phyloP scores from a whole-genome alignment of 257 asterid species.

The Sherardia arvensis region DNA sequence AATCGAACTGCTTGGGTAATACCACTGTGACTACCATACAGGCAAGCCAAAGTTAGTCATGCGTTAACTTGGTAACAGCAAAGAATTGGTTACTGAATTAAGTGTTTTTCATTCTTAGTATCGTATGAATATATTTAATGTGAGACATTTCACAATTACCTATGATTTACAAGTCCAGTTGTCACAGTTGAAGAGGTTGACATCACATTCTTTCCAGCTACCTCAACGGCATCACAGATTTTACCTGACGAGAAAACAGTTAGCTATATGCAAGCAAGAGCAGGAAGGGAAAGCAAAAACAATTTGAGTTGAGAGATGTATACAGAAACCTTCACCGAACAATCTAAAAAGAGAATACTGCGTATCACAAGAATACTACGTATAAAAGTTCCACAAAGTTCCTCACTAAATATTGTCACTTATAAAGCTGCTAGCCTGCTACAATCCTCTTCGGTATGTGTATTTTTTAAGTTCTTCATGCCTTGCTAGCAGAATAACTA shows the following conservation, averaged over 20 bases:
- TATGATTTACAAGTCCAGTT: slow-evolving; percentile 78
- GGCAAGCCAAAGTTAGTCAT: background rate
- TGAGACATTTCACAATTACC: slow-evolving; percentile 22
- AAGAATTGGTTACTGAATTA: background rate
- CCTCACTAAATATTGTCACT: background rate
- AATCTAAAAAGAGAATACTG: background rate
- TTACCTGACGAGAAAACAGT: slow-evolving; percentile 38
- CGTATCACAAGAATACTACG: no score
- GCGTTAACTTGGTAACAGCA: background rate
- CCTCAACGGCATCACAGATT: slow-evolving; percentile 88
- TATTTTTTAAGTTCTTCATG: background rate
- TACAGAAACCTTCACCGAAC: background rate
- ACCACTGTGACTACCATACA: background rate
- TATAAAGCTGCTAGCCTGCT: no score
- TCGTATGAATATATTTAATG: background rate
- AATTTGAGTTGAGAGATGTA: background rate
- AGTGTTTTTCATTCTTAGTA: background rate
- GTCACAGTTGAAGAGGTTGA: slow-evolving; percentile 85
- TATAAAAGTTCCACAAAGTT: background rate
- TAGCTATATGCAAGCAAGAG: background rate
- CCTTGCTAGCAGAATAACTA: background rate
- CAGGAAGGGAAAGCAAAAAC: background rate
- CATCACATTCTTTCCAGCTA: slow-evolving; percentile 92
- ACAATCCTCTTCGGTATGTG: background rate
- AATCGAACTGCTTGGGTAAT: background rate